Evolutionary conservation across 495 filamentous ascomycete genomes (phyloP), one percentile per base, ranked within the genome.

Genomic region (Pseudoneurospora amorphoporcata): DNA sequence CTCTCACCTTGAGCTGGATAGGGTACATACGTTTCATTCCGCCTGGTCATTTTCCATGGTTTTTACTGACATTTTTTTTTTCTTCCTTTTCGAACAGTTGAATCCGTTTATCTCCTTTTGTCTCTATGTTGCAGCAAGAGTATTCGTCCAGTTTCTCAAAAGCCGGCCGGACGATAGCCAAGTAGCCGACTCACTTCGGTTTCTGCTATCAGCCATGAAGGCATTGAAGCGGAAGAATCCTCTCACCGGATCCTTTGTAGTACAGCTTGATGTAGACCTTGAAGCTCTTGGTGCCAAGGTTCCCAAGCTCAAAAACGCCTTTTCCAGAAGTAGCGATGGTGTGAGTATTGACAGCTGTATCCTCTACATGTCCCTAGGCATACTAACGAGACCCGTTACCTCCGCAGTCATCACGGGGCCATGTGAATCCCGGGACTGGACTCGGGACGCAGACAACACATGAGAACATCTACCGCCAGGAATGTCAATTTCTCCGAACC

Each of bases 81-180:
- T 72, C 65, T 39, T 10, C 3, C 72, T 68, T 41, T 9, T 5
- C 39, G 7, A 35, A 14, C 77, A 98, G 95, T 92, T 97, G 90
- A 97, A 97, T 75, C 95, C 95, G 0, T 98, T 97, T 78, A 92
- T 95, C 75, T 92, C 94, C 3, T 99, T 98, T 81, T 97, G 94
- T 76, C 85, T 99, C 45, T 99, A 98, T 78, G 94, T 98, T 39
- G 90, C 94, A 9, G 94, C 95, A 47, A 89, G 95, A 16, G 96
- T 98, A 3, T 98, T 98, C 75, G 92, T 98, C 10, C 94, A 98
- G 77, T 97, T 97, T 77, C 85, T 98, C 5, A 98, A 95, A 81
- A 93, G 90, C 47, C 87, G 90, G 19, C 94, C 95, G 7, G 89
- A 94, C 47, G 96, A 98, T 76, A 88, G 89, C 69, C 91, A 94